These are phyloP conservation scores for Xylona heveae DNA, from an alignment of 495 filamentous ascomycete species.

Conservation along the genomic window DNA sequence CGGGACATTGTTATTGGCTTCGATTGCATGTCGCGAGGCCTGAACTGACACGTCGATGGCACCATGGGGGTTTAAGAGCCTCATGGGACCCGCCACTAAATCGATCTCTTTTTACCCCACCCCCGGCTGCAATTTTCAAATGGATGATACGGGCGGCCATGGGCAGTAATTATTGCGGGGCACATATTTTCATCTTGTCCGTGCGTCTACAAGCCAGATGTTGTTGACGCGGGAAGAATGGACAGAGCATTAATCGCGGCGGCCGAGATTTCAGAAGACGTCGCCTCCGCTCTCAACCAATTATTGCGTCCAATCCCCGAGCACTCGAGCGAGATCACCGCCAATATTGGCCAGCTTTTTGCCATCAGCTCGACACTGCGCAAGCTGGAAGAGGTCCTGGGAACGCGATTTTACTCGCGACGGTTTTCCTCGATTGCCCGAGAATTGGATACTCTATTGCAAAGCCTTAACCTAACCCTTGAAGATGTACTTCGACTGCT, in stretches of 20 bases:
- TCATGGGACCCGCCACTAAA: too few species aligned
- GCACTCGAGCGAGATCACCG: slow-evolving; percentile 30
- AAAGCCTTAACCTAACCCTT: slow-evolving; percentile 29
- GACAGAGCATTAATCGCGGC: slow-evolving; percentile 25
- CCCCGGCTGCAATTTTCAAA: too few species aligned
- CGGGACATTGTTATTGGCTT: too few species aligned
- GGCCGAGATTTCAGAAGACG: slow-evolving; percentile 29
- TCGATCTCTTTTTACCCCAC: too few species aligned
- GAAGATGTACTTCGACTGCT: slow-evolving; percentile 31
- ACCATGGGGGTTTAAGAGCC: too few species aligned
- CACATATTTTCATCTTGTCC: too few species aligned
- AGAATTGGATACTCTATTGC: slow-evolving; percentile 23
- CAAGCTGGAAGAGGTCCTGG: slow-evolving; percentile 19
- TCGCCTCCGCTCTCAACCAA: slow-evolving; percentile 26
- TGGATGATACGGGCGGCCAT: too few species aligned
- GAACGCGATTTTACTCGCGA: slow-evolving; percentile 14
- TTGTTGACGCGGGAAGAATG: too few species aligned
- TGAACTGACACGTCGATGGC: too few species aligned
- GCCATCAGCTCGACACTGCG: slow-evolving; percentile 27
- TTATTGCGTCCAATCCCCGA: slow-evolving; percentile 31
- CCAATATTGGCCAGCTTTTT: slow-evolving; percentile 30
- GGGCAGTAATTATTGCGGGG: too few species aligned
- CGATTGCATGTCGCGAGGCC: too few species aligned
- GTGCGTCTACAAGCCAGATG: too few species aligned
- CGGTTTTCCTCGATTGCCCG: slow-evolving; percentile 16